These are phyloP conservation scores for Neonectria sp. DNA, from an alignment of 2,329 filamentous ascomycete genomes.

Conservation along the genomic window DNA sequence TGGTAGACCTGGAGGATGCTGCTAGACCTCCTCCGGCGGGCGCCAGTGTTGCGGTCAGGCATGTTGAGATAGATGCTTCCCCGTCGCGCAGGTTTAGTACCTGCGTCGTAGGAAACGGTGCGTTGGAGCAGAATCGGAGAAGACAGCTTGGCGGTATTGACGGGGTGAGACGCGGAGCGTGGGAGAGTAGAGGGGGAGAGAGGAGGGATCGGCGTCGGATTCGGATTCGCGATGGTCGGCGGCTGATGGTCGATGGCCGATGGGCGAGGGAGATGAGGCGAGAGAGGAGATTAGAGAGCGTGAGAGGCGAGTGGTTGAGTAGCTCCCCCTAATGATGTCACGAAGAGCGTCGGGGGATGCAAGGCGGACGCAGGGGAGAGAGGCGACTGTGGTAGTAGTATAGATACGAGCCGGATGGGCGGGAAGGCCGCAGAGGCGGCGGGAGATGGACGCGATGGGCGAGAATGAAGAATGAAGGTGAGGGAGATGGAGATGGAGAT, in stretches of 20 bases:
- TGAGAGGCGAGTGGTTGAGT: slow-evolving; percentile 26
- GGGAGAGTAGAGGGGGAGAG: slow-evolving; percentile 23
- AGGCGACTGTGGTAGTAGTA: slow-evolving; percentile 16
- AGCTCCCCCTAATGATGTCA: slow-evolving; percentile 50
- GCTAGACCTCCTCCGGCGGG: slow-evolving; percentile 93
- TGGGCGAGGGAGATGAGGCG: slow-evolving; percentile 31
- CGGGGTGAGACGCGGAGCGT: slow-evolving; percentile 41
- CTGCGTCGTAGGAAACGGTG: slow-evolving; percentile 92
- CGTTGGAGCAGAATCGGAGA: slow-evolving; percentile 88
- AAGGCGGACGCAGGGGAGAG: slow-evolving; percentile 31
- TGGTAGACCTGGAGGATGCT: slow-evolving; percentile 94
- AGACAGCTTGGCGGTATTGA: slow-evolving; percentile 96
- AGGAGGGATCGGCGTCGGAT: slow-evolving; percentile 25
- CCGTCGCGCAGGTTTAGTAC: slow-evolving; percentile 77
- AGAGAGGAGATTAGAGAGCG: slow-evolving; percentile 23
- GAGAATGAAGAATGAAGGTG: slow-evolving; percentile 31
- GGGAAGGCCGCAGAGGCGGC: slow-evolving; percentile 26
- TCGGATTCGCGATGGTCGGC: slow-evolving; percentile 28
- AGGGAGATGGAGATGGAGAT: slow-evolving; percentile 26
- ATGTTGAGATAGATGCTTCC: slow-evolving; percentile 72
- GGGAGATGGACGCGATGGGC: slow-evolving; percentile 26
- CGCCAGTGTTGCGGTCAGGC: slow-evolving; percentile 68
- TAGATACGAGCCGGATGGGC: slow-evolving; percentile 40
- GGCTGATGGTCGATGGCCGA: slow-evolving; percentile 5
- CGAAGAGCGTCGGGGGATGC: slow-evolving; percentile 42